Evolutionary conservation across 2,329 filamentous ascomycete genomes (phyloP).

Genomic region (Xylariales sp.): DNA sequence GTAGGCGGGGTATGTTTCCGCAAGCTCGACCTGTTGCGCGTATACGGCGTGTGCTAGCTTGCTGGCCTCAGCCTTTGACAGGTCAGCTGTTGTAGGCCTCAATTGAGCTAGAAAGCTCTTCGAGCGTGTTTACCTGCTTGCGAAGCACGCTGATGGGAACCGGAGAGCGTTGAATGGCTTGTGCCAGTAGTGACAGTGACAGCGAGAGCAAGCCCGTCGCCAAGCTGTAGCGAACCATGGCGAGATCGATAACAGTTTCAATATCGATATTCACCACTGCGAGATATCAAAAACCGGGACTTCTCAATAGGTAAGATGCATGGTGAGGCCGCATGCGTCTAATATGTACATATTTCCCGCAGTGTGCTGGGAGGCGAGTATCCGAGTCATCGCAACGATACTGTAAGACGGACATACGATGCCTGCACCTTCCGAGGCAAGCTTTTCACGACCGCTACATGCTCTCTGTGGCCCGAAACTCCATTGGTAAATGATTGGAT

Average conservation of each 20-base stretch:
- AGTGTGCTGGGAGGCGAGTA: neutral
- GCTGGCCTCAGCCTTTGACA: neutral
- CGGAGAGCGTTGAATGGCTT: neutral
- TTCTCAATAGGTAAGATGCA: neutral
- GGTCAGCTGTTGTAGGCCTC: neutral
- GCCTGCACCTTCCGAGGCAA: slow-evolving; percentile 2
- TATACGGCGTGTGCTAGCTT: neutral
- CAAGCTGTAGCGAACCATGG: slow-evolving; percentile 2
- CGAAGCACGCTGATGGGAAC: slow-evolving; percentile 4
- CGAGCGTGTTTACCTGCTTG: slow-evolving; percentile 2
- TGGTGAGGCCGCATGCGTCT: neutral
- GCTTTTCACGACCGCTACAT: neutral
- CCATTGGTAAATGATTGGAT: neutral
- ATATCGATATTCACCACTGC: neutral
- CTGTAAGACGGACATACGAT: neutral
- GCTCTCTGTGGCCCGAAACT: slow-evolving; percentile 1
- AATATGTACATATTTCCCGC: too few relatives aligned
- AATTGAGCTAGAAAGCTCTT: neutral
- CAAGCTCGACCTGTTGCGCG: neutral
- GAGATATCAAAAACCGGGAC: neutral
- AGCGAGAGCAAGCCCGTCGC: slow-evolving; percentile 5
- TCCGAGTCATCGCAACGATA: neutral
- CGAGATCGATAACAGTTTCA: slow-evolving; percentile 1
- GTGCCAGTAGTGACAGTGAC: neutral
- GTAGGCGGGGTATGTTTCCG: slow-evolving; percentile 30